phyloP scores from a whole-genome alignment of 257 asterid genomes.

The Solanum corneliomulleri region DNA sequence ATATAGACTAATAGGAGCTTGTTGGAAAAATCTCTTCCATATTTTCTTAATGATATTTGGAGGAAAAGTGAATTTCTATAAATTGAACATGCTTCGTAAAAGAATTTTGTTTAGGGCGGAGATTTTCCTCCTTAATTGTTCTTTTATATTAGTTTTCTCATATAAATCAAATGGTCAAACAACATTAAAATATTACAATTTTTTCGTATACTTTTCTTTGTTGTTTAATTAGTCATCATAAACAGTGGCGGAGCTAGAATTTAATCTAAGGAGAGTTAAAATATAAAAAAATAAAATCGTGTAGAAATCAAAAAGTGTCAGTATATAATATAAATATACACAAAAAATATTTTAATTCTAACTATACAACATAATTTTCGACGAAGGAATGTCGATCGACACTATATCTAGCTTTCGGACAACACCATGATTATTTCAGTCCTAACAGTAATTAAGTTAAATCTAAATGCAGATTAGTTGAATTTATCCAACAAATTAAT shows the following conservation, averaged over 20 bases:
- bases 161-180: no score
- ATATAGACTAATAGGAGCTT: neutral
- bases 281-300: no score
- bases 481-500: neutral
- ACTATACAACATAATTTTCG: no score
- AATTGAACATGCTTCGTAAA: neutral
- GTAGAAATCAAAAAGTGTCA: no score
- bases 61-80: neutral
- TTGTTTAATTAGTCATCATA: no score
- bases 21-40: neutral
- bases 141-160: neutral
- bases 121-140: neutral
- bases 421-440: neutral
- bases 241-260: no score
- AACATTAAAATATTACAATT: no score
- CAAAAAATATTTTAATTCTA: no score
- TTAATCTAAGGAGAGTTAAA: no score
- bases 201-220: neutral
- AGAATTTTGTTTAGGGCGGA: neutral
- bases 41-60: neutral
- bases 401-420: neutral
- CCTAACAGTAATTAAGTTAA: no score
- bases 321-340: no score
- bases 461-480: neutral
- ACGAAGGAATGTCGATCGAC: no score